Base-by-base conservation (phyloP, 805 yeast genomes). In the Metschnikowia peoriensis region DNA sequence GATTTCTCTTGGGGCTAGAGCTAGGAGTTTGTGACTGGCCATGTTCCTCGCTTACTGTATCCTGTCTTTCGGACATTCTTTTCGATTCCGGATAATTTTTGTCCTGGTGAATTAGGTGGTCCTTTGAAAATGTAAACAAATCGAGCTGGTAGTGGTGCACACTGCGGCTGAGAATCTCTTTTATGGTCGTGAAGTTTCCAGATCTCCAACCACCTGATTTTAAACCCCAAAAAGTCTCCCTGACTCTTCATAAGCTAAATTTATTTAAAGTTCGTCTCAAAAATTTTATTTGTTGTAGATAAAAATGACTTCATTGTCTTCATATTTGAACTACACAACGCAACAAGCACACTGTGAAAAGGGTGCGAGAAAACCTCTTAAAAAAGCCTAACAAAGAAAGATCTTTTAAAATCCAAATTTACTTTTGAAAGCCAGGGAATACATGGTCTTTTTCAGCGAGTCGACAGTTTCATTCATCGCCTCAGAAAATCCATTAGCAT, bases 401-500 rank as follows among this genome's bases (percentile, higher is more conserved):
- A 14, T 6, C 16, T 7, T 4, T 45, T 61, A 83, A 28, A 82
- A 64, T 0, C 87, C 88, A 57, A 81, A 71, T 57, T 79, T 80
- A 50, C 81, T 77, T 57, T 73, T 79, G 37, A 84, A 61, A 0
- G 86, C 78, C 14, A 83, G 73, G 38, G 72, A 72, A 53, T 83
- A 77, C 52, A 83, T 57, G 37, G 78, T 76, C 44, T 73, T 78
- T 56, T 83, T 80, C 12, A 76, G 78, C 11, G 72, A 71, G 41
- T 79, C 83, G 42, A 80, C 65, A 1, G 80, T 65, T 12, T 81
- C 86, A 54, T 71, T 78, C 73, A 84, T 70, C 14, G 78, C 66
- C 55, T 83, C 84, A 52, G 81, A 77, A 29, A 83, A 69, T 28
- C 70, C 74, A 42, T 74, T 78, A 7, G 88, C 88, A 56, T 81